Evolutionary conservation across 352 stramenopile genomes (phyloP).

Genomic region (Globisporangium acanthophoron): DNA sequence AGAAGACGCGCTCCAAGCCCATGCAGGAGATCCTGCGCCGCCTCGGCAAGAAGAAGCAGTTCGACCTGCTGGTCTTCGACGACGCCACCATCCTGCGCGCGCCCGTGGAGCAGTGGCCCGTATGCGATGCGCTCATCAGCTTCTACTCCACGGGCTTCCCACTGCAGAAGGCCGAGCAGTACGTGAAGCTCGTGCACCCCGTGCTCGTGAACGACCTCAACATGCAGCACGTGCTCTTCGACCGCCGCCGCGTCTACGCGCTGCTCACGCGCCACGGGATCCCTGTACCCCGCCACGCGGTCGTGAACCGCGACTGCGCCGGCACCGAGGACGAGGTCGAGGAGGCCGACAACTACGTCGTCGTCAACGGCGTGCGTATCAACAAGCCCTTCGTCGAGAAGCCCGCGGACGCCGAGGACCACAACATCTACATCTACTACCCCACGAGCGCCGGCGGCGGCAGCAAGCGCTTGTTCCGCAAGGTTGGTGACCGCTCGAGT

Average conservation of each 20-base stretch:
- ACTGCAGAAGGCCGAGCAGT: constrained; percentile 95
- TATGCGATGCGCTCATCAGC: constrained; percentile 97
- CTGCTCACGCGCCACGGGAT: constrained; percentile 93
- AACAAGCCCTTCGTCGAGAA: constrained; percentile 99
- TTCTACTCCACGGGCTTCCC: constrained; percentile 99
- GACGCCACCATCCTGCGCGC: constrained; percentile 95
- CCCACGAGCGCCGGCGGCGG: constrained; percentile 95
- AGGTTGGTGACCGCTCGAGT: constrained; percentile 91
- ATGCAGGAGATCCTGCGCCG: constrained; percentile 96
- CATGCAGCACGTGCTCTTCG: constrained; percentile 95
- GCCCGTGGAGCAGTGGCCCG: constrained; percentile 93
- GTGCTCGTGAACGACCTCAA: constrained; percentile 98
- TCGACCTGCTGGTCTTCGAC: constrained; percentile 97
- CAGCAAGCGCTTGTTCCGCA: constrained; percentile 98
- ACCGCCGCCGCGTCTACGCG: constrained; percentile 95
- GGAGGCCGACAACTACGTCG: constrained; percentile 80
- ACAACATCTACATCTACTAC: constrained; percentile 99
- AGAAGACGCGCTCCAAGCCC: constrained; percentile 96
- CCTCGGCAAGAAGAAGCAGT: constrained; percentile 90
- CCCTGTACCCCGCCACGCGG: constrained; percentile 94
- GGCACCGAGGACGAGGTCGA: constrained; percentile 59
- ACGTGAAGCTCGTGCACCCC: constrained; percentile 93
- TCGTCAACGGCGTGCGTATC: constrained; percentile 94
- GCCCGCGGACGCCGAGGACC: constrained; percentile 98
- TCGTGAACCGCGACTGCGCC: constrained; percentile 92